Percentiles rank a stretch among this genome's conserved stretches.
Evolutionary conservation across 2,329 filamentous ascomycete genomes (phyloP).

Genomic region (Neurospora sp.): DNA sequence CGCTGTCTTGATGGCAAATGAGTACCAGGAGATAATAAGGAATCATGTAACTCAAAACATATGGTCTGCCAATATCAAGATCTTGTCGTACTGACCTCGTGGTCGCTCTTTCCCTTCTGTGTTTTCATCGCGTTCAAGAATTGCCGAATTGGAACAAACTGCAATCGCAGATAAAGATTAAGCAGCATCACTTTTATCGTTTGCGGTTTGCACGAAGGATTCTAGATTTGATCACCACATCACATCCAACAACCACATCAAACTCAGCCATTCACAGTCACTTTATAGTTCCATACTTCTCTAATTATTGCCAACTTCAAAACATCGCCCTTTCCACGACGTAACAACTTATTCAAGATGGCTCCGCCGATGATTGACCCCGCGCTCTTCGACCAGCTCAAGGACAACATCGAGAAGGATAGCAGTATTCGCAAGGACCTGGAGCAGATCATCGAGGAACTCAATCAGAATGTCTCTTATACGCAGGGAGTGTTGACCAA

Average conservation of each 20-base stretch:
- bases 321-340: not conserved
- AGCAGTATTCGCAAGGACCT: constrained; percentile 72
- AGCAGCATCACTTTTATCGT: not conserved
- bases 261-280: not conserved
- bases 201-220: not conserved
- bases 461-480: constrained; percentile 74
- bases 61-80: not conserved
- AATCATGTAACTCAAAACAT: not conserved
- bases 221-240: not conserved
- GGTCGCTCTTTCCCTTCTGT: not conserved
- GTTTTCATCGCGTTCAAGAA: not conserved
- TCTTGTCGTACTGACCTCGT: not conserved
- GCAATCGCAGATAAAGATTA: not conserved
- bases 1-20: not conserved
- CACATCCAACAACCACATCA: not conserved
- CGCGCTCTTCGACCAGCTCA: constrained; percentile 76
- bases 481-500: constrained; percentile 77
- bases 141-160: not conserved
- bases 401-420: constrained; percentile 85
- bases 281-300: not conserved
- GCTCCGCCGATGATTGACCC: constrained; percentile 55
- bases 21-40: not conserved
- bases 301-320: not conserved
- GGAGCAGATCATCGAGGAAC: constrained; percentile 65
- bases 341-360: constrained; percentile 8